Evolutionary conservation across 495 filamentous ascomycete genomes (phyloP), one percentile per base, ranked within the genome.

Genomic region (Penicillium riverlandense): DNA sequence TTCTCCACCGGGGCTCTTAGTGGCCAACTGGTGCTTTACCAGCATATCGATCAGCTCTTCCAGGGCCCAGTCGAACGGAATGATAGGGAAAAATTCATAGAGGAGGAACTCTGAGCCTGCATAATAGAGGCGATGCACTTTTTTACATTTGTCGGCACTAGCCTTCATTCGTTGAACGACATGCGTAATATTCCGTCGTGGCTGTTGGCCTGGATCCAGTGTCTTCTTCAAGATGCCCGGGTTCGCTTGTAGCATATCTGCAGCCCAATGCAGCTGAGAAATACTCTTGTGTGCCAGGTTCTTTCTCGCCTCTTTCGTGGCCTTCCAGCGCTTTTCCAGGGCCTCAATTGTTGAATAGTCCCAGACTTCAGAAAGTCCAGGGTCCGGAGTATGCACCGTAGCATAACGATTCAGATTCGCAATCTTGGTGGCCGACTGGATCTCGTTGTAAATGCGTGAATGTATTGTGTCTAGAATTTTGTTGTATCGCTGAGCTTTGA

Each of bases 221-320:
- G 57, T 52, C 11, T 42, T 35, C 35, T 60, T 60, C 16, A 60
- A 31, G 11, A 60, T 43, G 45, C 54, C 51, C 11, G 54, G 51
- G 43, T 60, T 52, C 2, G 40, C 30, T 29, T 60, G 50, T 11
- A 60, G 29, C 11, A 60, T 15, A 34, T 38, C 16, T 7, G 47
- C 43, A 6, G 43, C 42, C 29, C 48, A 44, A 4, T 27, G 16
- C 5, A 58, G 48, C 27, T 58, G 48, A 5, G 36, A 15, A 12
- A 44, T 10, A 29, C 37, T 47, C 31, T 29, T 9, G 6, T 41
- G 8, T 10, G 38, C 40, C 5, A 52, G 36, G 12, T 31, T 37
- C 7, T 9, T 28, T 29, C 49, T 50, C 11, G 51, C 45, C 14
- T 33, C 32, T 29, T 49, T 31, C 10, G 49, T 29, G 6, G 28